Percentiles rank a stretch among this genome's conserved stretches.
Conservation (phyloP, 1,284 basidiomycete genomes). For the Melampsora abietis-canadensis region DNA sequence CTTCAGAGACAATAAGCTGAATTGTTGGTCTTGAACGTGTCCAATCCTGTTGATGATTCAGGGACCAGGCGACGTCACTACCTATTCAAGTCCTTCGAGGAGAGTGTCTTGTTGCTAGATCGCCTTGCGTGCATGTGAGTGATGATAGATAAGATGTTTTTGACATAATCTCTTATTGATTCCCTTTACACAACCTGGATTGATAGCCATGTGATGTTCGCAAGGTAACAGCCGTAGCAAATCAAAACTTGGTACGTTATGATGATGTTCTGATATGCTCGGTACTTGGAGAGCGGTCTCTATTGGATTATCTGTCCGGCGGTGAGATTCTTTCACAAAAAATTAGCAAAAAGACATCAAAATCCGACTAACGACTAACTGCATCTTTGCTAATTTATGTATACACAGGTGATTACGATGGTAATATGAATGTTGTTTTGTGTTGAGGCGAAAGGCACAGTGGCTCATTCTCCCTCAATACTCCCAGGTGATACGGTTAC, state of each 20-base stretch:
- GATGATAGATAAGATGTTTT: not conserved
- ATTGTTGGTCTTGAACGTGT: too few species aligned
- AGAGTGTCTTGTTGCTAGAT: conserved; percentile 28
- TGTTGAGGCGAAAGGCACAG: not conserved
- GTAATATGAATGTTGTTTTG: not conserved
- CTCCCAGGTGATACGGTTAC: conserved; percentile 33
- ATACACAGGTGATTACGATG: conserved; percentile 39
- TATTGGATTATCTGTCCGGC: conserved; percentile 32
- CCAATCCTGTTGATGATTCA: not conserved
- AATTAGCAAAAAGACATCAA: not conserved
- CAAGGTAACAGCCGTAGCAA: conserved; percentile 35
- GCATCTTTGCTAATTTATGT: not conserved
- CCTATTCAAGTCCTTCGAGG: conserved; percentile 27
- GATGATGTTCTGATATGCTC: conserved; percentile 35
- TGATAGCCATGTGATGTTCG: conserved; percentile 27
- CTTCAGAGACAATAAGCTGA: not conserved
- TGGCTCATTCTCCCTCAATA: not conserved
- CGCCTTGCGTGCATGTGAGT: conserved; percentile 37
- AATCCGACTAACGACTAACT: not conserved
- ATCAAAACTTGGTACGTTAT: conserved; percentile 20
- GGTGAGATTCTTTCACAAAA: conserved; percentile 10
- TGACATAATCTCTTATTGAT: not conserved
- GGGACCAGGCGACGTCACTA: conserved; percentile 17
- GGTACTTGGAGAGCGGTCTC: conserved; percentile 21
- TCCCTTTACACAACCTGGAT: not conserved